These are phyloP conservation scores for Rhododendron griersonianum DNA, from an alignment of 148 eudicot genomes.

Conservation along the genomic window DNA sequence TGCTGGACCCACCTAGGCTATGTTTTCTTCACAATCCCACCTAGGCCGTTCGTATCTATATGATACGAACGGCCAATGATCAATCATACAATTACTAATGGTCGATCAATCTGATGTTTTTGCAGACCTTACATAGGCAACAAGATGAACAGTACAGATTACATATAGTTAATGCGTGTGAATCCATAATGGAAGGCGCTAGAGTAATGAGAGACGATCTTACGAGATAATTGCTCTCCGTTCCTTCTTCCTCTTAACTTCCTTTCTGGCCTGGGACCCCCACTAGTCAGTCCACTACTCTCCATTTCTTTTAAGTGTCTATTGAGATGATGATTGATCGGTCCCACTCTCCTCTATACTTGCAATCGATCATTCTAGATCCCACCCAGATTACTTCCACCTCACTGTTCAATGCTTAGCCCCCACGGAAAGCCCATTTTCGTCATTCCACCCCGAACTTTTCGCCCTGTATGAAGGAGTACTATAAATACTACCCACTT, in stretches of 20 bases:
- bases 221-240: not conserved
- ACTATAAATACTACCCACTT: not conserved
- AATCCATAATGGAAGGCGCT: not conserved
- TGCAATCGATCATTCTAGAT: not conserved
- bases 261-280: not conserved
- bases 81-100: not conserved
- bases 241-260: not conserved
- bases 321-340: too few species aligned
- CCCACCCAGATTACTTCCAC: not conserved
- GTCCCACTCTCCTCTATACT: too few species aligned
- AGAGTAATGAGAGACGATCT: not conserved
- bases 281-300: not conserved
- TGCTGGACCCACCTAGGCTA: too few species aligned
- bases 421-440: not conserved
- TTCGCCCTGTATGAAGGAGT: not conserved
- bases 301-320: not conserved
- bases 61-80: too few species aligned
- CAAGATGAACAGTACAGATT: not conserved
- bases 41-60: too few species aligned
- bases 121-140: accelerated
- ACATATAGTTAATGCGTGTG: not conserved
- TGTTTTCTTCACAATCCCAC: too few species aligned
- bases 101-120: not conserved
- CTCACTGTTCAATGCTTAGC: not conserved
- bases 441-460: not conserved